Evolutionary conservation across 176 grass and related monocot species (phyloP).

Genomic region (Oryza punctata): DNA sequence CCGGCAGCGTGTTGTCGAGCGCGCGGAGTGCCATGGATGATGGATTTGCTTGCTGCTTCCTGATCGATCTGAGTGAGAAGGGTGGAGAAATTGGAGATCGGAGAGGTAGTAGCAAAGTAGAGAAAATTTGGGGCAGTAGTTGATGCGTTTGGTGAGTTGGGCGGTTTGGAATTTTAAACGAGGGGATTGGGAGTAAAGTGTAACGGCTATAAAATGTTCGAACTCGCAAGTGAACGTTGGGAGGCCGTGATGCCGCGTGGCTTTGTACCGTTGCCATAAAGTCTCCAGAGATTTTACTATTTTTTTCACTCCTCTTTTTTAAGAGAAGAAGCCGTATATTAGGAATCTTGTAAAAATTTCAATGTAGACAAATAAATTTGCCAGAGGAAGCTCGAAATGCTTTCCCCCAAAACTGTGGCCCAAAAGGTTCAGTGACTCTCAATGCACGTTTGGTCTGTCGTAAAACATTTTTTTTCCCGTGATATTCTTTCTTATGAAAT

Average conservation of each 20-base stretch:
- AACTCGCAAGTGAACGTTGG: slow-evolving; percentile 43
- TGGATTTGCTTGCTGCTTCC: slow-evolving; percentile 1
- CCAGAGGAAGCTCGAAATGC: no score
- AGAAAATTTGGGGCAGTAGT: neutral
- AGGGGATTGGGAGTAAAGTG: neutral
- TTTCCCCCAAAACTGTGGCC: no score
- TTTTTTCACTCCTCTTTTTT: neutral
- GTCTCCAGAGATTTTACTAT: neutral
- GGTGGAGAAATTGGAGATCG: neutral
- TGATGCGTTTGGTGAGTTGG: neutral
- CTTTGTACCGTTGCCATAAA: slow-evolving; percentile 15
- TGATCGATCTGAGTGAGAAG: neutral
- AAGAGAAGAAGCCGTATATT: neutral
- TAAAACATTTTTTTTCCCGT: neutral
- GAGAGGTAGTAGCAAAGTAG: neutral
- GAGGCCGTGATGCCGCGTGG: neutral
- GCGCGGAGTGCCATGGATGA: slow-evolving; percentile 81
- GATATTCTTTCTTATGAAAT: neutral
- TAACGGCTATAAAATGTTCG: slow-evolving; percentile 54
- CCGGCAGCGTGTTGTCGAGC: slow-evolving; percentile 79
- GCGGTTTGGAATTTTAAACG: slow-evolving; percentile 38
- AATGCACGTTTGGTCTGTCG: no score
- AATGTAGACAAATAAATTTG: no score
- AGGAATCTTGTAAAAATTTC: no score
- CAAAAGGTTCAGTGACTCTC: no score